Percentiles rank a stretch among this genome's conserved stretches.
These are phyloP conservation scores for Harringtonia lauricola DNA, from an alignment of 2,329 filamentous ascomycete species.

Conservation along the genomic window DNA sequence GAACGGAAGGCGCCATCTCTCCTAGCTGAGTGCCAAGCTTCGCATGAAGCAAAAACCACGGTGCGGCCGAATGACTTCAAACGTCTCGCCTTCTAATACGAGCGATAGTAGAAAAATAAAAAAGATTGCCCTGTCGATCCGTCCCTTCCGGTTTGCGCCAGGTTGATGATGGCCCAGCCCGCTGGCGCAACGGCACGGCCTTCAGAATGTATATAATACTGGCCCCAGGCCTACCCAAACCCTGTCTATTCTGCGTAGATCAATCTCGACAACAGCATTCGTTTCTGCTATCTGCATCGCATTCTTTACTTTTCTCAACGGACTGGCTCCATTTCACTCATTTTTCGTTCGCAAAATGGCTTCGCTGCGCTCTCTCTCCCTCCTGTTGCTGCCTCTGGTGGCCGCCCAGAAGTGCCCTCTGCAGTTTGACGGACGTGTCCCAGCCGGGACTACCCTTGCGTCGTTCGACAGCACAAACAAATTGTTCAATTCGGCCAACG, in stretches of 20 bases:
- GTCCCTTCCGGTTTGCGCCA: no score
- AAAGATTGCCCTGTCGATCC: neutral
- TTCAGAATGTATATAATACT: no score
- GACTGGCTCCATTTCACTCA: no score
- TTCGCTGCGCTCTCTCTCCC: neutral
- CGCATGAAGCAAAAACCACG: conserved; percentile 5
- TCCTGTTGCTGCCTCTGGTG: conserved; percentile 7
- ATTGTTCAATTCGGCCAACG: conserved; percentile 39
- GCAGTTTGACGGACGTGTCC: conserved; percentile 35
- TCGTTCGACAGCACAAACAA: conserved; percentile 28
- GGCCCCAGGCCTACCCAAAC: no score
- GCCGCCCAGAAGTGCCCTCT: conserved; percentile 23
- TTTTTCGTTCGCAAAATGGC: neutral
- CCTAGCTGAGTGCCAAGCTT: conserved; percentile 7
- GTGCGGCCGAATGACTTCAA: conserved; percentile 6
- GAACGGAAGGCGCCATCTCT: no score
- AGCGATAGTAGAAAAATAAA: neutral
- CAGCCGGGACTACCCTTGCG: conserved; percentile 22
- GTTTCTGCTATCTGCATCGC: no score
- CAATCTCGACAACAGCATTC: no score
- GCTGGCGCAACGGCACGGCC: no score
- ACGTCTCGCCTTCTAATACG: neutral
- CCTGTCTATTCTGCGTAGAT: no score
- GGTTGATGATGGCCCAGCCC: no score
- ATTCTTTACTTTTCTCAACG: no score